These are phyloP conservation scores for Fragilaria crotonensis DNA, from an alignment of 108 stramenopile genomes.

Conservation along the genomic window DNA sequence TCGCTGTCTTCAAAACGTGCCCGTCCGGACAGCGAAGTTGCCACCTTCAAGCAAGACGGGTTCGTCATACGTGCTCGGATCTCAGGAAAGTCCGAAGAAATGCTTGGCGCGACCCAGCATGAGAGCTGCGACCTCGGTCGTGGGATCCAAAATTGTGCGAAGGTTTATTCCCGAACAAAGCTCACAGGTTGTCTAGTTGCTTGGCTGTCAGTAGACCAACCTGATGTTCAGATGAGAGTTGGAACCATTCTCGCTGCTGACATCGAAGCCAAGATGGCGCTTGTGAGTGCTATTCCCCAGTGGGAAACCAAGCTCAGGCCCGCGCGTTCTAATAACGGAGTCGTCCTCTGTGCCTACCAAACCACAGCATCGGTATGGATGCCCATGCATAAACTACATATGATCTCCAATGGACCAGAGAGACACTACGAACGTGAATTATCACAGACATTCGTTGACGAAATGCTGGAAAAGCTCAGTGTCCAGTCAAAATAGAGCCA, in stretches of 20 bases:
- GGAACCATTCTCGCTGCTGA: neutral
- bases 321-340: neutral
- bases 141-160: neutral
- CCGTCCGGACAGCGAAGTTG: neutral
- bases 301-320: neutral
- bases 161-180: neutral
- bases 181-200: neutral
- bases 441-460: no score
- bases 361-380: neutral
- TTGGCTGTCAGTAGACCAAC: neutral
- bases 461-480: no score
- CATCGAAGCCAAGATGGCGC: neutral
- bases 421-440: no score
- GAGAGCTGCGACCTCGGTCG: neutral
- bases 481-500: no score
- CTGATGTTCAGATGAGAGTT: neutral
- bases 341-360: neutral
- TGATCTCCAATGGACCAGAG: no score
- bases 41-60: neutral
- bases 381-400: neutral
- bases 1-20: neutral
- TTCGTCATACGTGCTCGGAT: neutral
- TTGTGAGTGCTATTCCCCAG: constrained; percentile 1
- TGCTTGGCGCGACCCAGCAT: neutral
- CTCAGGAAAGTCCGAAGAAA: neutral